Evolutionary conservation across 306 rosid species (phyloP), one percentile per base, ranked within the genome.

Genomic region (Trifolium fragiferum): DNA sequence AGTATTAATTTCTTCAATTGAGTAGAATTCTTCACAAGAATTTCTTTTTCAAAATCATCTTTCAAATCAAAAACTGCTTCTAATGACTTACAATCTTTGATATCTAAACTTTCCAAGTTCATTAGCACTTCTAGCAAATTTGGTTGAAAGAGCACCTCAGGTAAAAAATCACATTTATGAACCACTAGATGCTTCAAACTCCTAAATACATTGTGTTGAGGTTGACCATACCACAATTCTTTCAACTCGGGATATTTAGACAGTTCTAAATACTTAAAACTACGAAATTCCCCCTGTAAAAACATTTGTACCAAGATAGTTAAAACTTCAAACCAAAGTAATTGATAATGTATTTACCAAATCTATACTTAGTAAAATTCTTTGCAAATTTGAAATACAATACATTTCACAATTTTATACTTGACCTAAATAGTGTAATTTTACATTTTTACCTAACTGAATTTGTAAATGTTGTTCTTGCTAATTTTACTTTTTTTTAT

Each of bases 211-310:
- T 59, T 59, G 27, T 59, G 40, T 4, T 27, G 18, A 59, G 14
- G 38, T 27, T 27, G 38, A 14, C 65, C 65, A 59, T 59, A 59
- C 65, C 65, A 59, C 6, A 27, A 27, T 13, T 59, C 65, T 27
- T 59, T 59, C 0, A 59, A 13, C 65, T 59, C 65, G 0, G 65
- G 65, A 59, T 25, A 59, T 59, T 59, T 15, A 25, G 65, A 27
- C 30, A 59, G 38, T 12, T 27, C 27, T 15, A 59, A 59, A 13
- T 15, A 19, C 18, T 59, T 25, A 37, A 59, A 47, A 47, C 54
- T n/a, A 47, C 20, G 20, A 59, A 59, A 59, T 59, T 19, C 65
- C 19, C 27, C 19, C 65, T 59, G 38, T 2, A 0, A 12, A 59
- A 25, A 27, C 40, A 59, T 6, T 57, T 11, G 0, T 25, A 13